Conservation (phyloP, 768 basidiomycete genomes). For the Serendipita indica region DNA sequence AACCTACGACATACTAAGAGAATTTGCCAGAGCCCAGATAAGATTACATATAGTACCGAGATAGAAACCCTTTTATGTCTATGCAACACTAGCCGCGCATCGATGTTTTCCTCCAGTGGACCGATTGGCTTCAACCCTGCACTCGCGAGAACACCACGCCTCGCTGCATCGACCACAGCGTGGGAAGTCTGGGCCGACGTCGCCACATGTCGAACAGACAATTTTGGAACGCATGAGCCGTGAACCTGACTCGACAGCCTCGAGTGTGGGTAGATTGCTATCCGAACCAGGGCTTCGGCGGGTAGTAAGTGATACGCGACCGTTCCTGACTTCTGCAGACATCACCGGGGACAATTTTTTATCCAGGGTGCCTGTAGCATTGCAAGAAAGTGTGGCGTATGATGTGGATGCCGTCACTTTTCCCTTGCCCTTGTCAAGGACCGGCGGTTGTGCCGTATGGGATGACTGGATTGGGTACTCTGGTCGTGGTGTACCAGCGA, state of each 20-base stretch:
- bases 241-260: constrained; percentile 37
- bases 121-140: constrained; percentile 32
- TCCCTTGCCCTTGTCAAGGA: neutral
- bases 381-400: too few relatives aligned
- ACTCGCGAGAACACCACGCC: constrained; percentile 51
- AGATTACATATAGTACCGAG: neutral
- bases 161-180: constrained; percentile 44
- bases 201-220: constrained; percentile 39
- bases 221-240: constrained; percentile 29
- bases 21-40: neutral
- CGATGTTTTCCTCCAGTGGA: constrained; percentile 17
- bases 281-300: neutral
- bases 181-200: constrained; percentile 40
- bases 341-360: too few relatives aligned
- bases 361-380: too few relatives aligned
- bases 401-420: neutral
- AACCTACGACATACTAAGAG: neutral
- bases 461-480: neutral
- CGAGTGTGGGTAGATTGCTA: constrained; percentile 28
- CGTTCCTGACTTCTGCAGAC: neutral
- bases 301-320: neutral
- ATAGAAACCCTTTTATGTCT: neutral
- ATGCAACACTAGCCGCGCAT: neutral
- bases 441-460: neutral
- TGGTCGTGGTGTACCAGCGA: neutral